Evolutionary conservation across 352 stramenopile genomes (phyloP), one percentile per base, ranked within the genome.

Genomic region (Globisporangium nodosum): DNA sequence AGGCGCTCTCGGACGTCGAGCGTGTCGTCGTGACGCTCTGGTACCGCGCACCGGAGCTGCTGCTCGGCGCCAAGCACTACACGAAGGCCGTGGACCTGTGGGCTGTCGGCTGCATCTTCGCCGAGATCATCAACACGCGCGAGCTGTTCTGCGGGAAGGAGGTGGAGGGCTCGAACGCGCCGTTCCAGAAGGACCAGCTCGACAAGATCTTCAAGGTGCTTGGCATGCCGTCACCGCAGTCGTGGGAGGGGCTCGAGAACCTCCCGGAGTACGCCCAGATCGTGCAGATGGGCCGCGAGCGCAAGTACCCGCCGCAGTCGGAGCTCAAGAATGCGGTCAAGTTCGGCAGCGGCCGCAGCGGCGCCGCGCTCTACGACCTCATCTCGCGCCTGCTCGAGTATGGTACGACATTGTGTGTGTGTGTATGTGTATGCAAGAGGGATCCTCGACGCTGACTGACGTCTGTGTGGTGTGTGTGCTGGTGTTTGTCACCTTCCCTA

Each of bases 41-140:
- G 96, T 99, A 98, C 60, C 82, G 95, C 11, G 92, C 94, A 7
- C 94, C 94, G 1, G 96, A 99, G 70, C 77, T 99, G 30, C 70
- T 99, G 33, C 67, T 98, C 0, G 96, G 95, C 18, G 83, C 84
- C 16, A 90, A 92, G 56, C 80, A 95, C 58, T 99, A 99, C 69
- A 97, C 90, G 18, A 91, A 94, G 48, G 78, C 90, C 11, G 91
- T 99, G n/a, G 96, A 99, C 65, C 87, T 99, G 64, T 99, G 95
- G 95, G 92, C 90, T 8, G 87, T 97, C 0, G 96, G 96, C 16
- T 98, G 95, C 61, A 98, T 99, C 68, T 95, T 99, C 42, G 96
- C 85, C 3, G 94, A 98, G 73, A 73, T 96, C 48, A 85, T 96
- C 30, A 95, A 96, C 60, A 81, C 81, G 18, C 71, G 86, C 20